A percentile compares a stretch with the other conserved stretches of the same genome.
These are phyloP conservation scores for Hyaloscypha hepaticicola DNA, from an alignment of 495 filamentous ascomycete genomes.

Conservation along the genomic window DNA sequence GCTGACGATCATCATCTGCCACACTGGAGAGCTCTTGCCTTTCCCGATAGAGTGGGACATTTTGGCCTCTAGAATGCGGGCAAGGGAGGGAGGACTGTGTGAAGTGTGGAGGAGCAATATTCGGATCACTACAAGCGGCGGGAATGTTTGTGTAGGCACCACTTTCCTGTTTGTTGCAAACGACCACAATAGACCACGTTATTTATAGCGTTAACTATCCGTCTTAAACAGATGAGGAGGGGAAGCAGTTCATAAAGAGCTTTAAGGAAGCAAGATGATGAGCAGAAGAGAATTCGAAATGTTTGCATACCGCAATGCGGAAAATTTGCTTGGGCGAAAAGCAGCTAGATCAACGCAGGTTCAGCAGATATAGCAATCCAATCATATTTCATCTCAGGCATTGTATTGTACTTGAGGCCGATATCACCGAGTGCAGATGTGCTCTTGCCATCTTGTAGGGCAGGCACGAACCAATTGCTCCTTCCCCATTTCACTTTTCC, in stretches of 20 bases:
- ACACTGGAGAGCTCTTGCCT: slow-evolving; percentile 64
- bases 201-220: slow-evolving; percentile 63
- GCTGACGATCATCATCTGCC: slow-evolving; percentile 63
- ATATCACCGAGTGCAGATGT: no score
- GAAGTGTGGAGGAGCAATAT: slow-evolving; percentile 49
- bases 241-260: slow-evolving; percentile 47
- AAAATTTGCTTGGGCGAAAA: slow-evolving; percentile 47
- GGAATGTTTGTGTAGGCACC: slow-evolving; percentile 58
- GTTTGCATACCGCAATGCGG: slow-evolving; percentile 56
- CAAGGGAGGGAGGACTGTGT: background rate
- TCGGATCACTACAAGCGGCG: slow-evolving; percentile 64
- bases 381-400: no score
- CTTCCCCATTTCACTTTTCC: background rate
- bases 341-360: background rate
- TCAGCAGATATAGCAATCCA: background rate
- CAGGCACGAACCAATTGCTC: background rate
- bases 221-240: slow-evolving; percentile 46
- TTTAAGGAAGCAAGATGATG: slow-evolving; percentile 51
- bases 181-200: slow-evolving; percentile 51
- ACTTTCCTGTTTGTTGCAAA: slow-evolving; percentile 50
- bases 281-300: slow-evolving; percentile 47
- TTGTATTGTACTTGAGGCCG: no score
- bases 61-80: slow-evolving; percentile 50
- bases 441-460: no score
- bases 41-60: slow-evolving; percentile 62